Base-by-base conservation (phyloP, 805 yeast genomes). In the Lipomyces sp. region DNA sequence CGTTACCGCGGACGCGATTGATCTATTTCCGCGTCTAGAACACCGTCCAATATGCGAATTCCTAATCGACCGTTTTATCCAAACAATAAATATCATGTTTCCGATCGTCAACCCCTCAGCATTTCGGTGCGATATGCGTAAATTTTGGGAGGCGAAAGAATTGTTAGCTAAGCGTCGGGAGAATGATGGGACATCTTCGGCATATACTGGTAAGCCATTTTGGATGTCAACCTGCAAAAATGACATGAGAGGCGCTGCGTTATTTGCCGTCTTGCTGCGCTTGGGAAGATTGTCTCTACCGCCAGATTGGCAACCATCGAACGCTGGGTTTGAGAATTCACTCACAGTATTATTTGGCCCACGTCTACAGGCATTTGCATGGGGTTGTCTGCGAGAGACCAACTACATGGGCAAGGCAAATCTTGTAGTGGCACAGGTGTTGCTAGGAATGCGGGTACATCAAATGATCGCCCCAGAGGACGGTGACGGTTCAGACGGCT, bases 381-480 rank as follows among this genome's bases (percentile, higher is more conserved):
- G 64, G 66, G 13, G 53, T 15, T 62, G 62, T 56, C 39, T 67
- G 15, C 66, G 71, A 11, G 65, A 66, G 35, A 65, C 71, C 1
- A 67, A 67, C 33, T 67, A 67, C 33, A 62, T 67, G 64, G 66
- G 64, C 39, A 67, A 67, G 30, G 66, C 71, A 3, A 63, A 67
- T 45, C 51, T 67, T 7, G 48, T 61, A 5, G 67, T 65, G 18
- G 62, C 62, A 8, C 71, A 67, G 30, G 59, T 60, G 39, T 60
- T 75, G 32, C 57, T 71, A 24, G 66, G 71, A 45, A 60, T 75
- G 30, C 72, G 75, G 53, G 48, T 75, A 37, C 65, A 70, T 33
- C 69, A 66, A 54, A 55, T 70, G 18, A 60, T 70, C n/a, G 62
- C 71, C 5, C 72, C 73, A 7, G 73, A 70, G 63, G 73, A 68